Evolutionary conservation across 192 early-diverging fungal species (phyloP).

Genomic region (Coemansia umbellata): DNA sequence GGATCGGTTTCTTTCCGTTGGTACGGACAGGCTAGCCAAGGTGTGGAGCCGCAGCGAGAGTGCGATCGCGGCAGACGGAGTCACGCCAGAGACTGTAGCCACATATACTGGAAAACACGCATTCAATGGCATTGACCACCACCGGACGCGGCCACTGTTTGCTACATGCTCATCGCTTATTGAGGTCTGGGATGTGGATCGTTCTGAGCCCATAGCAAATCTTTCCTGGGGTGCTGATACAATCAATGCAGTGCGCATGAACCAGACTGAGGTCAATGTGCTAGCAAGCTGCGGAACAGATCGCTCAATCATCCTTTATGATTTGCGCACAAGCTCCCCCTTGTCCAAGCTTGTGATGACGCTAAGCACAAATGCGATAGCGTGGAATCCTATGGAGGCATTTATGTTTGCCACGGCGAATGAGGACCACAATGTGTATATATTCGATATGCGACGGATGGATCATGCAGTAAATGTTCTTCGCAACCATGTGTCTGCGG

Average conservation of each 20-base stretch:
- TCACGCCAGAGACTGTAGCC: constrained; percentile 56
- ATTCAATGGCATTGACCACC: constrained; percentile 88
- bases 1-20: constrained; percentile 82
- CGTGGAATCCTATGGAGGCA: constrained; percentile 99
- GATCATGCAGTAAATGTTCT: constrained; percentile 77
- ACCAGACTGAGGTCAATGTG: constrained; percentile 93
- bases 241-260: constrained; percentile 90
- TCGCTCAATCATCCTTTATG: constrained; percentile 91
- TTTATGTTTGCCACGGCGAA: constrained; percentile 91
- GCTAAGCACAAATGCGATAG: constrained; percentile 89
- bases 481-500: constrained; percentile 97
- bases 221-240: constrained; percentile 95
- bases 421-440: constrained; percentile 98
- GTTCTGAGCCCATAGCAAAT: constrained; percentile 75
- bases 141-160: constrained; percentile 78
- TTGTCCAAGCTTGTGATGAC: constrained; percentile 80
- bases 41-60: constrained; percentile 74
- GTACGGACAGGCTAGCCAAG: constrained; percentile 91
- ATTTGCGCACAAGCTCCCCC: constrained; percentile 83
- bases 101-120: constrained; percentile 76
- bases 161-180: constrained; percentile 84
- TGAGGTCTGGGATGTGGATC: constrained; percentile 91
- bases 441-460: constrained; percentile 97
- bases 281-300: constrained; percentile 92
- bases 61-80: constrained; percentile 16